Evolutionary conservation across 106 monocot species (phyloP).

Genomic region (Allium fistulosum): DNA sequence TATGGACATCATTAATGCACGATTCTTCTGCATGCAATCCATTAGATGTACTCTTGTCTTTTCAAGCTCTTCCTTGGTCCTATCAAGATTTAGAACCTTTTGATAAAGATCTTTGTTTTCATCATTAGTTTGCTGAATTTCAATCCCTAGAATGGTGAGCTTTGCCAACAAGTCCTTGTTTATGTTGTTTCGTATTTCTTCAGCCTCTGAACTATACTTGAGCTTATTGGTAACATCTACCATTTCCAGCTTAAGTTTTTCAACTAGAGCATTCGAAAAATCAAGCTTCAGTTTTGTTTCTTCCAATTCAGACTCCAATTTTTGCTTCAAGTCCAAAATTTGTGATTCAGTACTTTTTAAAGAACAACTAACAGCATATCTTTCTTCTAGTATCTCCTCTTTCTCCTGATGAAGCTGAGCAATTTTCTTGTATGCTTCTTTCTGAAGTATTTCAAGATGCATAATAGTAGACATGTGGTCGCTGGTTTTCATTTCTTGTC

Average conservation of each 20-base stretch:
- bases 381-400: constrained; percentile 31
- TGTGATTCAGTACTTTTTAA: constrained; percentile 26
- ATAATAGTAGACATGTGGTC: constrained; percentile 30
- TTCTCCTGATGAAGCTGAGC: constrained; percentile 39
- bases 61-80: constrained; percentile 52
- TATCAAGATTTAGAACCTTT: constrained; percentile 27
- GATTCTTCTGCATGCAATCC: constrained; percentile 48
- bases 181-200: constrained; percentile 21
- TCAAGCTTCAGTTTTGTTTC: constrained; percentile 35
- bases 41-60: constrained; percentile 28
- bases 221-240: constrained; percentile 52
- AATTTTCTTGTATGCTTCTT: constrained; percentile 24
- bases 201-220: constrained; percentile 29
- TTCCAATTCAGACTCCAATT: constrained; percentile 38
- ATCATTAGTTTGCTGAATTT: constrained; percentile 39
- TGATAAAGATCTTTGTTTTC: constrained; percentile 35
- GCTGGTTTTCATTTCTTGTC: constrained; percentile 20
- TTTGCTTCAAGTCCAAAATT: constrained; percentile 18
- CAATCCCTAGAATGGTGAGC: constrained; percentile 36
- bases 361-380: constrained; percentile 19
- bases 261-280: constrained; percentile 29
- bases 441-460: constrained; percentile 39
- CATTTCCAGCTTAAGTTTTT: constrained; percentile 46
- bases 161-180: constrained; percentile 55
- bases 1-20: constrained; percentile 22